Evolutionary conservation across 495 filamentous ascomycete species (phyloP), one percentile per base, ranked within the genome.

Genomic region (Aspergillus olivimuriae): DNA sequence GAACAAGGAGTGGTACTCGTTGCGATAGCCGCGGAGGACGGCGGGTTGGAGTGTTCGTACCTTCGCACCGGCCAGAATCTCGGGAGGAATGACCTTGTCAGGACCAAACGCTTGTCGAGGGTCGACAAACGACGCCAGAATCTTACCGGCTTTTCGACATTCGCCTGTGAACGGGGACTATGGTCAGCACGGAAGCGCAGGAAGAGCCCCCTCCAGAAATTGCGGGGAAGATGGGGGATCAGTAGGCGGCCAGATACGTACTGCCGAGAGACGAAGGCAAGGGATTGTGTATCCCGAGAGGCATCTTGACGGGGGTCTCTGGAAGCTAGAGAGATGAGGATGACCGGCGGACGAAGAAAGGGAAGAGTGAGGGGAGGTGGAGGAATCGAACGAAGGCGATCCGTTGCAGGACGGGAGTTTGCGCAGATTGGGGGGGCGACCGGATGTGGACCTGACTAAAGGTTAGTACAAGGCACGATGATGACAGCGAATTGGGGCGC

Each of bases 61-160:
- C 81, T 97, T 96, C 52, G 92, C 94, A 56, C 84, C 82, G 32
- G 87, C 82, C 48, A 98, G 79, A 53, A 98, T 78, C 33, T 84
- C 78, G 2, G 94, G 92, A 31, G 92, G 92, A 61, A 98, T 98
- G 58, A 98, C 80, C 66, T 97, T 97, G 62, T 98, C 92, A 24
- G 92, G 92, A 3, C 91, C 88, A 62, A 97, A 96, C 10, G 94
- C 73, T 74, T 97, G 92, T 51, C 79, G 78, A 14, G 92, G 94
- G 57, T 98, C 92, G 53, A 98, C 77, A 55, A 98, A 98, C 4
- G 91, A 95, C 30, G 87, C 77, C 35, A 98, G 78, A 53, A 97
- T 96, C 70, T 92, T 95, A 46, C 83, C 85, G 50, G 83, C 86
- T 66, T 94, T 94, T 64, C 81, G 88, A 69, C 89, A 94, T 67